Percentiles rank a stretch among this genome's conserved stretches.
Evolutionary conservation across 805 yeast genomes (phyloP).

Genomic region (Candida coquimbonensis): DNA sequence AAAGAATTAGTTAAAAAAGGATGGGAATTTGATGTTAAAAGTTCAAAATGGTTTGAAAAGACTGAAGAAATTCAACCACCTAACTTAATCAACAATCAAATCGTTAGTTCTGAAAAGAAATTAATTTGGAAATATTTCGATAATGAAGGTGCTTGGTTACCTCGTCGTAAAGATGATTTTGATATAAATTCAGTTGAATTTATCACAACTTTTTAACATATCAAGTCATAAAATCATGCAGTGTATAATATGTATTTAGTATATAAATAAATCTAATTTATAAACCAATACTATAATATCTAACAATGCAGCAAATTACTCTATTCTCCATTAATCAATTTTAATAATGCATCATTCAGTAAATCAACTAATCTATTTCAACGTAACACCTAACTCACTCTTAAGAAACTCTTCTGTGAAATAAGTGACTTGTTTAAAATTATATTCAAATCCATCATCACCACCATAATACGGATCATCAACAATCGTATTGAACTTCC

Average conservation of each 20-base stretch:
- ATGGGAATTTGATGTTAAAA: slow-evolving; percentile 72
- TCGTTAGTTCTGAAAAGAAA: slow-evolving; percentile 35
- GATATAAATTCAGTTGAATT: slow-evolving; percentile 26
- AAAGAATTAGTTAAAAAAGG: slow-evolving; percentile 71
- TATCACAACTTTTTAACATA: slow-evolving; percentile 3
- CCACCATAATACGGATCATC: slow-evolving; percentile 96
- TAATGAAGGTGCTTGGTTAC: slow-evolving; percentile 63
- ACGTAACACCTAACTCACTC: slow-evolving; percentile 29
- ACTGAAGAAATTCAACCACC: slow-evolving; percentile 37
- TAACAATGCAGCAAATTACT: neutral
- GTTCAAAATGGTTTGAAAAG: slow-evolving; percentile 75
- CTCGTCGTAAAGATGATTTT: slow-evolving; percentile 53
- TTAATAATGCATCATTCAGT: no score
- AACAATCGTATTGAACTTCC: slow-evolving; percentile 47
- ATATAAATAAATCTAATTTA: neutral
- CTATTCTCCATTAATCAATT: no score
- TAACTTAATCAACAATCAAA: slow-evolving; percentile 18
- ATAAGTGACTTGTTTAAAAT: slow-evolving; percentile 66
- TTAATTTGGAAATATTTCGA: slow-evolving; percentile 76
- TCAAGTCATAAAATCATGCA: neutral
- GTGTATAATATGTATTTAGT: neutral
- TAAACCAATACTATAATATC: neutral
- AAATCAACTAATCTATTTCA: neutral
- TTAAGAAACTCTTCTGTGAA: slow-evolving; percentile 68
- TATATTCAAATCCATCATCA: slow-evolving; percentile 68